A percentile compares a stretch with the other conserved stretches of the same genome.
These are phyloP conservation scores for Thalassia testudinum DNA, from an alignment of 116 monocot species.

Conservation along the genomic window DNA sequence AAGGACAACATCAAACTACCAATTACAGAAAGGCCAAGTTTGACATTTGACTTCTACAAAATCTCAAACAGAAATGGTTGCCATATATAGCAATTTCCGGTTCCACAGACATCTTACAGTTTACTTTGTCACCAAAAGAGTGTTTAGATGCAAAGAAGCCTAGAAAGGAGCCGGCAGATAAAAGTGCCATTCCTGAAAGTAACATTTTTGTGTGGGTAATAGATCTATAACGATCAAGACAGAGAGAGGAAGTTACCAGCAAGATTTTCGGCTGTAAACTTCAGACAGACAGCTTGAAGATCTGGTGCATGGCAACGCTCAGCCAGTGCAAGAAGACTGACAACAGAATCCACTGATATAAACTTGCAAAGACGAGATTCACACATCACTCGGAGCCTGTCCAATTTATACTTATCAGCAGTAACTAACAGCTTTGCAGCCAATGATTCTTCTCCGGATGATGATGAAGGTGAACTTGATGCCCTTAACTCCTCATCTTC, in stretches of 20 bases:
- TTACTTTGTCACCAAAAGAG: too few relatives aligned
- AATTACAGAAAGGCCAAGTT: too few relatives aligned
- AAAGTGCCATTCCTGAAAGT: too few relatives aligned
- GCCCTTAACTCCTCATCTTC: conserved; percentile 45
- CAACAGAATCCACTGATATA: conserved; percentile 73
- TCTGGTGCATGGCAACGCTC: conserved; percentile 73
- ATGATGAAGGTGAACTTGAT: conserved; percentile 39
- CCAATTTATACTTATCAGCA: conserved; percentile 74
- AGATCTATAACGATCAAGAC: background rate
- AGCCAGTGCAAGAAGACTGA: conserved; percentile 67
- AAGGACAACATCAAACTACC: too few relatives aligned
- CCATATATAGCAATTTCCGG: too few relatives aligned
- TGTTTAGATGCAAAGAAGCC: too few relatives aligned
- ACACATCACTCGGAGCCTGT: conserved; percentile 61
- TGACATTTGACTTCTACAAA: too few relatives aligned
- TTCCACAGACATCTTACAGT: too few relatives aligned
- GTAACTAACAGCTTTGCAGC: conserved; percentile 70
- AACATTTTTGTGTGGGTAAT: too few relatives aligned
- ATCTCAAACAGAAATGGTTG: too few relatives aligned
- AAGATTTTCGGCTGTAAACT: conserved; percentile 93
- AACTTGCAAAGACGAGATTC: conserved; percentile 86
- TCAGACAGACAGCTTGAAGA: conserved; percentile 79
- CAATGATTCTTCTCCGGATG: conserved; percentile 47
- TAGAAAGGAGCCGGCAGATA: too few relatives aligned
- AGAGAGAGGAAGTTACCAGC: conserved; percentile 43